Conservation (phyloP, 805 yeast species). For the Myxozyma geophila region DNA sequence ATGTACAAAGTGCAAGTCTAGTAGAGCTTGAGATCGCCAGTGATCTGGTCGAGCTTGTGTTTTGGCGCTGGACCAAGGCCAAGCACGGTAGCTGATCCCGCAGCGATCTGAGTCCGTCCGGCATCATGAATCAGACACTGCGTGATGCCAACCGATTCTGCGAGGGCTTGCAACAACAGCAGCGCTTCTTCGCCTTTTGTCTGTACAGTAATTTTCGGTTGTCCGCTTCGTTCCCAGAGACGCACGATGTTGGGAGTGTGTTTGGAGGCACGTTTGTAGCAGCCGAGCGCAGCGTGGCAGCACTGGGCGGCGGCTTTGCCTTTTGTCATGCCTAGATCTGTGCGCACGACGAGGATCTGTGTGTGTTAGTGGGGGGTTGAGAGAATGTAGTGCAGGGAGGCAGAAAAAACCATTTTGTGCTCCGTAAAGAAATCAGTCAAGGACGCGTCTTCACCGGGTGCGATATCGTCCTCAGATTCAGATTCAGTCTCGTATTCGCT, state of each 20-base stretch:
- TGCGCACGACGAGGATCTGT: constrained; percentile 80
- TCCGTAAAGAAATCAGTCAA: constrained; percentile 22
- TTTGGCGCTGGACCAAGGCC: constrained; percentile 97
- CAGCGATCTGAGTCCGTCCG: constrained; percentile 94
- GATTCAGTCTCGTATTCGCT: constrained; percentile 12
- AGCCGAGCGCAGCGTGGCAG: constrained; percentile 93
- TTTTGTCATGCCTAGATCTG: constrained; percentile 87
- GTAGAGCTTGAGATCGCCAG: constrained; percentile 76
- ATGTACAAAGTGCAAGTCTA: constrained; percentile 41
- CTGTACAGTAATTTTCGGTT: constrained; percentile 88
- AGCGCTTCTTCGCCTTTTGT: constrained; percentile 64
- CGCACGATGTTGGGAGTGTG: constrained; percentile 65
- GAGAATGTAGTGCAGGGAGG: neutral
- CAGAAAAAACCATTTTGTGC: constrained; percentile 27
- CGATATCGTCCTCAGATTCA: constrained; percentile 6
- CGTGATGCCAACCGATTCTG: constrained; percentile 77
- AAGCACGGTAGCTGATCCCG: constrained; percentile 94
- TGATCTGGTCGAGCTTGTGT: constrained; percentile 73
- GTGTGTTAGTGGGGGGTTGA: neutral
- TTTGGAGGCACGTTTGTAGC: constrained; percentile 64
- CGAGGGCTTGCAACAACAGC: constrained; percentile 78
- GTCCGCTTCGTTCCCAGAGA: constrained; percentile 85
- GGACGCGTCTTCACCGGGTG: constrained; percentile 6
- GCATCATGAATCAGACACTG: constrained; percentile 90
- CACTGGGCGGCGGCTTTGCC: constrained; percentile 99